Percentiles rank a stretch among this genome's conserved stretches.
phyloP scores from a whole-genome alignment of 495 filamentous ascomycete species.

The Penicillium paradoxum region DNA sequence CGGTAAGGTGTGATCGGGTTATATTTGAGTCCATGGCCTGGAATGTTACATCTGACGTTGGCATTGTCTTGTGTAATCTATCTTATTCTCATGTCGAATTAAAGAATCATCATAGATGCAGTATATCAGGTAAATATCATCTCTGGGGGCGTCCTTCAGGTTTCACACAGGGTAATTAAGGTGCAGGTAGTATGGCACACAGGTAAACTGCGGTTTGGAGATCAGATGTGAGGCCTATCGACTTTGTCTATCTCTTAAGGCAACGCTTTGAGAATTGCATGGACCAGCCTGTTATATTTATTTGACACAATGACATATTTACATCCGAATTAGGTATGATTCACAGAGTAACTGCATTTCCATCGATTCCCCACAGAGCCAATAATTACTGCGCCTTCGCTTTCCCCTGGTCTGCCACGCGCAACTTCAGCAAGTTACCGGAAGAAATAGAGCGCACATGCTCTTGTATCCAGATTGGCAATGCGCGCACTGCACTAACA shows the following conservation, averaged over 20 bases:
- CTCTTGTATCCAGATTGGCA: conserved; percentile 43
- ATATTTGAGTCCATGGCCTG: neutral
- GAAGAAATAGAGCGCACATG: conserved; percentile 26
- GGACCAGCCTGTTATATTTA: neutral
- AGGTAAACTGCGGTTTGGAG: too few species aligned
- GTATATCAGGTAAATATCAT: too few species aligned
- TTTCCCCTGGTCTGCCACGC: conserved; percentile 9
- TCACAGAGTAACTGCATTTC: neutral
- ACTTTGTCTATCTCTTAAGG: neutral
- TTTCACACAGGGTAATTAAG: too few species aligned
- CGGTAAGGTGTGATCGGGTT: neutral
- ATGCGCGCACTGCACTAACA: conserved; percentile 29
- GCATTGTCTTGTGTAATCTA: neutral
- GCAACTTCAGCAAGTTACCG: conserved; percentile 9
- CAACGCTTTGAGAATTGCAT: neutral
- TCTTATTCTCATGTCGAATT: neutral
- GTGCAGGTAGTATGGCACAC: too few species aligned
- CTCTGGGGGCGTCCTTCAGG: too few species aligned
- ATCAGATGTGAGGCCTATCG: too few species aligned
- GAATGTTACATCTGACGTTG: neutral
- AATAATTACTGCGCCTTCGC: neutral
- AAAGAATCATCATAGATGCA: too few species aligned
- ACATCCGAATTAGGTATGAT: neutral
- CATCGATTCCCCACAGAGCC: neutral
- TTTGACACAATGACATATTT: neutral